These are phyloP conservation scores for Talaromyces sp. DNA, from an alignment of 2,329 filamentous ascomycete species.

Conservation along the genomic window DNA sequence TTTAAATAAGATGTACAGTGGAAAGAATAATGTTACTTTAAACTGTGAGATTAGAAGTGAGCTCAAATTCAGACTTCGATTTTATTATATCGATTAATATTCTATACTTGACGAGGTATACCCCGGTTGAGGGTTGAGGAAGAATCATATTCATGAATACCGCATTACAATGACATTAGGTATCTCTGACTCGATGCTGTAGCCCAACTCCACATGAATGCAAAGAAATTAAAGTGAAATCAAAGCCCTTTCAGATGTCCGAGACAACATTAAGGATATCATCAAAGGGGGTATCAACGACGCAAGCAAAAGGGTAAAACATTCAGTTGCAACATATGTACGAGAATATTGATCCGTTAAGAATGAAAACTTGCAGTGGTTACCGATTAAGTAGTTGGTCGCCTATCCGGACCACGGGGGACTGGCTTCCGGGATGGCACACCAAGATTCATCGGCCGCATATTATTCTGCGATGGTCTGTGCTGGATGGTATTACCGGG, in stretches of 20 bases:
- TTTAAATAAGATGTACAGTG: too few relatives aligned
- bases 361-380: not conserved
- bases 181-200: not conserved
- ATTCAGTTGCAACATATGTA: not conserved
- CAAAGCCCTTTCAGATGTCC: not conserved
- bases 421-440: constrained; percentile 44
- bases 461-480: constrained; percentile 25
- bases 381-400: not conserved
- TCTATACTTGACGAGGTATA: too few relatives aligned
- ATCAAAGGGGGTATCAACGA: constrained; percentile 14
- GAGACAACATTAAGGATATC: not conserved
- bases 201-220: constrained; percentile 1
- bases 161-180: not conserved
- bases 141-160: too few relatives aligned
- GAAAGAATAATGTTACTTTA: too few relatives aligned
- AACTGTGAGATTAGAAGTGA: too few relatives aligned
- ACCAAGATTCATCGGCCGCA: constrained; percentile 39
- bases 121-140: too few relatives aligned
- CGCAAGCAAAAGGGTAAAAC: constrained; percentile 9
- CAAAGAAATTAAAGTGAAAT: not conserved
- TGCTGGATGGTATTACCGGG: constrained; percentile 16
- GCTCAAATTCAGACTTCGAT: too few relatives aligned
- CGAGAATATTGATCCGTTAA: not conserved
- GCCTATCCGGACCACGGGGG: constrained; percentile 26
- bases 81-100: too few relatives aligned